Evolutionary conservation across 2,329 filamentous ascomycete species (phyloP).

Genomic region (Graphilbum fragrans): DNA sequence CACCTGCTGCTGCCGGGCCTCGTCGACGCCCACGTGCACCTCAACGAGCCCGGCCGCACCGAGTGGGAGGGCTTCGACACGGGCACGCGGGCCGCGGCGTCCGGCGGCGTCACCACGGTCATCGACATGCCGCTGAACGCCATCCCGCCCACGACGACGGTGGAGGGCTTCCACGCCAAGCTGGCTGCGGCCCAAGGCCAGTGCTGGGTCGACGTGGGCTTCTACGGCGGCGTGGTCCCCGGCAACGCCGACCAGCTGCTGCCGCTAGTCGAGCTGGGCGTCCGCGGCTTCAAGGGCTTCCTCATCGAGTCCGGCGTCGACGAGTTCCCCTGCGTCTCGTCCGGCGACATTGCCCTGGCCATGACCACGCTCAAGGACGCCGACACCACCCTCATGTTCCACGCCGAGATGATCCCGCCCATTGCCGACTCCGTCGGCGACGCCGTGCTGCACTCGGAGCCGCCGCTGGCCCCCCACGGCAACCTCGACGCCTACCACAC

Average conservation of each 20-base stretch:
- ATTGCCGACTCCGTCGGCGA: conserved; percentile 70
- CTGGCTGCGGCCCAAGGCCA: conserved; percentile 70
- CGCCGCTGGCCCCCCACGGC: conserved; percentile 59
- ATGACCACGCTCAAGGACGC: conserved; percentile 71
- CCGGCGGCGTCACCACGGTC: conserved; percentile 91
- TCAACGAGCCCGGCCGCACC: conserved; percentile 91
- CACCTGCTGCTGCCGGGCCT: conserved; percentile 78
- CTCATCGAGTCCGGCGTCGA: conserved; percentile 94
- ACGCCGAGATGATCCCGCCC: conserved; percentile 95
- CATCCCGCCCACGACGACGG: conserved; percentile 88
- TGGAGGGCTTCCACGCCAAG: conserved; percentile 73
- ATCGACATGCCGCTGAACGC: conserved; percentile 97
- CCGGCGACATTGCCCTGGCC: conserved; percentile 64
- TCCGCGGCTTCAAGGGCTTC: conserved; percentile 95
- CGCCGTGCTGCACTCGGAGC: conserved; percentile 52
- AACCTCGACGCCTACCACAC: conserved; percentile 71
- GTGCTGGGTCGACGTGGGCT: conserved; percentile 98
- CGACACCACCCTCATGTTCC: conserved; percentile 94
- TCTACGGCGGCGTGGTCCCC: conserved; percentile 90
- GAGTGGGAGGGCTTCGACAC: conserved; percentile 99
- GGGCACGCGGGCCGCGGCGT: conserved; percentile 84
- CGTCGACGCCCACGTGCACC: conserved; percentile 93
- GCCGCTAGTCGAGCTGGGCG: conserved; percentile 70
- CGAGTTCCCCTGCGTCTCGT: conserved; percentile 86
- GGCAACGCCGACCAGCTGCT: conserved; percentile 74